Percentiles rank a stretch among this genome's conserved stretches.
These are phyloP conservation scores for Fonsecaea erecta DNA, from an alignment of 2,329 filamentous ascomycete genomes.

Conservation along the genomic window DNA sequence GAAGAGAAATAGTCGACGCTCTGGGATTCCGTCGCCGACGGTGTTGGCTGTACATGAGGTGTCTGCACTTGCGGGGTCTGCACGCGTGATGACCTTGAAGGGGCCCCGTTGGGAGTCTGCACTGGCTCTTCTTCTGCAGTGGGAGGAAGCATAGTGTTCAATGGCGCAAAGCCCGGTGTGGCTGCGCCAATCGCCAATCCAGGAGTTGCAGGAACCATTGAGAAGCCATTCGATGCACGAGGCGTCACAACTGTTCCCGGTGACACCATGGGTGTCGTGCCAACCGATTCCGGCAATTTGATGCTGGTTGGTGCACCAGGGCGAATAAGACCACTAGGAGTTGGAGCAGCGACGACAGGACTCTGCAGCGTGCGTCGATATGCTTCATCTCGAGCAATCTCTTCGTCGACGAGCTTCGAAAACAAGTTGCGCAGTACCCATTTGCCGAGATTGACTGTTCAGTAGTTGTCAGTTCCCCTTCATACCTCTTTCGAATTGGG, in stretches of 20 bases:
- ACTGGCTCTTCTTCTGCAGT: conserved; percentile 36
- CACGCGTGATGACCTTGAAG: conserved; percentile 44
- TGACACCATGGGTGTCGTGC: conserved; percentile 24
- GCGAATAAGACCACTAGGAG: conserved; percentile 40
- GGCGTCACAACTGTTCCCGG: conserved; percentile 56
- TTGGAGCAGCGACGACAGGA: conserved; percentile 60
- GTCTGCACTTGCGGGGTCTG: conserved; percentile 5
- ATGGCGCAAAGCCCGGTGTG: conserved; percentile 59
- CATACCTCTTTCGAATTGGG: not conserved
- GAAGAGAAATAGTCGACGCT: conserved; percentile 69
- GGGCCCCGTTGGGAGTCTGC: conserved; percentile 45
- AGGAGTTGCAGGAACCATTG: conserved; percentile 69
- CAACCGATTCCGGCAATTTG: conserved; percentile 27
- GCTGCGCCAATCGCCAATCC: conserved; percentile 78
- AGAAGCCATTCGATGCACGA: conserved; percentile 65
- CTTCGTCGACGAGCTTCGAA: conserved; percentile 83
- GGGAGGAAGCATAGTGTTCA: conserved; percentile 43
- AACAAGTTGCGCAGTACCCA: conserved; percentile 96
- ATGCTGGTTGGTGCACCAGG: conserved; percentile 36
- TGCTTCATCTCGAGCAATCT: conserved; percentile 78
- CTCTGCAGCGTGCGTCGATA: conserved; percentile 71
- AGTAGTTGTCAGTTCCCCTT: conserved; percentile 30
- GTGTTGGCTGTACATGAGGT: conserved; percentile 56
- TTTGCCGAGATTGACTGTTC: conserved; percentile 86
- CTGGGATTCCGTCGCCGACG: conserved; percentile 57